phyloP scores from a whole-genome alignment of 23 red algal species.

The Gracilariopsis chorda region DNA sequence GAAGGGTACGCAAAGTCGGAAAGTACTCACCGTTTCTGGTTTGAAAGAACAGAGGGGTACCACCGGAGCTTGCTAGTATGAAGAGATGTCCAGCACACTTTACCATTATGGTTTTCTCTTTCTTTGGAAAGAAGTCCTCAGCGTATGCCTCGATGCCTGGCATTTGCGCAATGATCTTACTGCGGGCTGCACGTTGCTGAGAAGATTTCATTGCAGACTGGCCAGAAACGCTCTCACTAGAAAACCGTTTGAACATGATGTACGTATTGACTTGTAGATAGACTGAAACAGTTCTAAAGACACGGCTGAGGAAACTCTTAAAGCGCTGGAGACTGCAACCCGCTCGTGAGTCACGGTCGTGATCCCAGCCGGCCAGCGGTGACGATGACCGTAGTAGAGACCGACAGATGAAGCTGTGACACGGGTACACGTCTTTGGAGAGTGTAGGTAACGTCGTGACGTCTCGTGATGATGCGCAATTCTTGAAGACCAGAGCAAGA shows the following conservation, averaged over 20 bases:
- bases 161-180: slow-evolving; percentile 76
- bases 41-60: slow-evolving; percentile 76
- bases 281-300: too few species aligned
- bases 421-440: too few species aligned
- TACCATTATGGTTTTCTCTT: slow-evolving; percentile 81
- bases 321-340: too few species aligned
- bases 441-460: too few species aligned
- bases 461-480: too few species aligned
- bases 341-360: too few species aligned
- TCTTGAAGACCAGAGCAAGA: too few species aligned
- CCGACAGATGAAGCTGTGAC: too few species aligned
- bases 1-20: slow-evolving; percentile 82
- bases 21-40: slow-evolving; percentile 68
- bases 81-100: slow-evolving; percentile 71
- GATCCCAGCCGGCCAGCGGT: too few species aligned
- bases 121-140: slow-evolving; percentile 93
- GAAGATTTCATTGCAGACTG: slow-evolving; percentile 96
- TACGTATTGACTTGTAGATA: too few species aligned
- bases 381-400: too few species aligned
- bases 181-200: slow-evolving; percentile 77
- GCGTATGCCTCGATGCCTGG: slow-evolving; percentile 63
- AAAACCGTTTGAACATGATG: slow-evolving; percentile 92
- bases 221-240: slow-evolving; percentile 47
- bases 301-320: too few species aligned
- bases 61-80: slow-evolving; percentile 19